These are phyloP conservation scores for Fusarium pilosicola DNA, from an alignment of 2,329 filamentous ascomycete genomes.

Conservation along the genomic window DNA sequence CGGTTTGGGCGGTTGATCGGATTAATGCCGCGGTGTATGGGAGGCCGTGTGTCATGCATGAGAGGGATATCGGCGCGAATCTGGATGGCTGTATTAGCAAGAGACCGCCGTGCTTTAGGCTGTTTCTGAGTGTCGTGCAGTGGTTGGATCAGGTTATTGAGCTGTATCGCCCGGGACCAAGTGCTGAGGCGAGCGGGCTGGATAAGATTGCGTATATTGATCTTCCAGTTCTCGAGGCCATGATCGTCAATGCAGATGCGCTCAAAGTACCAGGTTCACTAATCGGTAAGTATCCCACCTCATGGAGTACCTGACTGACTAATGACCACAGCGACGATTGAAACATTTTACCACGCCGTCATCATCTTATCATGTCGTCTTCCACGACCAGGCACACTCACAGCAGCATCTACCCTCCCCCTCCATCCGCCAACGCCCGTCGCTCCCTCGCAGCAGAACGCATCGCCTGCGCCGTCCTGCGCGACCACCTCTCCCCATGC, in stretches of 20 bases:
- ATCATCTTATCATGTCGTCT: slow-evolving; percentile 71
- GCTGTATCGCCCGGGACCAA: slow-evolving; percentile 66
- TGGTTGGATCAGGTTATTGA: slow-evolving; percentile 69
- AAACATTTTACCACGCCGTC: slow-evolving; percentile 72
- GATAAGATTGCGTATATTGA: slow-evolving; percentile 61
- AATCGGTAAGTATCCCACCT: no score
- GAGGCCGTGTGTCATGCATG: slow-evolving; percentile 68
- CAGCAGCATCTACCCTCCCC: slow-evolving; percentile 56
- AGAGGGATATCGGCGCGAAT: slow-evolving; percentile 66
- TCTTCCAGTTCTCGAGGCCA: slow-evolving; percentile 65
- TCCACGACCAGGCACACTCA: slow-evolving; percentile 52
- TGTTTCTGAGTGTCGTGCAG: slow-evolving; percentile 64
- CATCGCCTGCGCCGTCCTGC: slow-evolving; percentile 64
- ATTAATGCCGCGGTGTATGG: slow-evolving; percentile 70
- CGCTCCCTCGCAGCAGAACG: slow-evolving; percentile 67
- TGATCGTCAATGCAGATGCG: slow-evolving; percentile 65
- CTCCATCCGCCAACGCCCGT: slow-evolving; percentile 63
- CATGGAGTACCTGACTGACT: no score
- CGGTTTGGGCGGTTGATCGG: slow-evolving; percentile 69
- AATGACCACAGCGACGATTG: slow-evolving; percentile 63
- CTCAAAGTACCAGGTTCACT: slow-evolving; percentile 59
- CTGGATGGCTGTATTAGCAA: slow-evolving; percentile 61
- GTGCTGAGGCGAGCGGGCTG: slow-evolving; percentile 52
- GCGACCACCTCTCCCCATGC: slow-evolving; percentile 63
- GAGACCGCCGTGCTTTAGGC: slow-evolving; percentile 64